A percentile compares a stretch with the other conserved stretches of the same genome.
phyloP scores from a whole-genome alignment of 2,329 filamentous ascomycete genomes.

The Stemphylium lycopersici region DNA sequence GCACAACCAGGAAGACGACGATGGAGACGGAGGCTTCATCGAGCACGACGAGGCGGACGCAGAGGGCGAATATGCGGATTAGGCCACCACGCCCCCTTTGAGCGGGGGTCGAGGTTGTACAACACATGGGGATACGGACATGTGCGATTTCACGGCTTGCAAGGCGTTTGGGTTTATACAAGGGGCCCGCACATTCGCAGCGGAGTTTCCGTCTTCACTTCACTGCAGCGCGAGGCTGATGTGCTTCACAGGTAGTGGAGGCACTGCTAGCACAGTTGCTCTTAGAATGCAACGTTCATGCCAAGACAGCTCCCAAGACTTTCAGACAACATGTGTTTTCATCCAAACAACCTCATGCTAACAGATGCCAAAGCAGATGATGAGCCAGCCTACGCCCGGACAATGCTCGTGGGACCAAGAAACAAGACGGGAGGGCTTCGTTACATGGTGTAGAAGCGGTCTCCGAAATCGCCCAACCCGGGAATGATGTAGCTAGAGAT shows the following conservation, averaged over 20 bases:
- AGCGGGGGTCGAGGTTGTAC: conserved; percentile 13
- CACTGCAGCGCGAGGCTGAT: background rate
- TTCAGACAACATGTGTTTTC: background rate
- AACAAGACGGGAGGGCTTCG: background rate
- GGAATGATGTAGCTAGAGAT: conserved; percentile 84
- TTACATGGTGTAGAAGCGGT: conserved; percentile 92
- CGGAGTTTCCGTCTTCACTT: conserved; percentile 7
- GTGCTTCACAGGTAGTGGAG: conserved; percentile 4
- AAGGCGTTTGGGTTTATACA: conserved; percentile 37
- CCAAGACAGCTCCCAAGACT: background rate
- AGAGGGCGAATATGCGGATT: conserved; percentile 46
- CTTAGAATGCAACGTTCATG: background rate
- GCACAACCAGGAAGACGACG: conserved; percentile 24
- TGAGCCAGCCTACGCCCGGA: conserved; percentile 10
- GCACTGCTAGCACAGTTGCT: background rate
- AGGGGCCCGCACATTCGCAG: conserved; percentile 15
- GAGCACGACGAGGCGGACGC: conserved; percentile 49
- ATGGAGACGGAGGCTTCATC: conserved; percentile 47
- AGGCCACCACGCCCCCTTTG: background rate
- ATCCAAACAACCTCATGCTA: conserved; percentile 5
- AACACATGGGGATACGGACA: conserved; percentile 17
- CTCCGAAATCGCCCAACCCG: conserved; percentile 92
- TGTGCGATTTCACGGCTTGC: conserved; percentile 15
- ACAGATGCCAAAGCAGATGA: conserved; percentile 10
- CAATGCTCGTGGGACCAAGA: conserved; percentile 13